A percentile compares a stretch with the other conserved stretches of the same genome.
Evolutionary conservation across 768 basidiomycete species (phyloP).

Genomic region (Hemileccinum rubropunctum): DNA sequence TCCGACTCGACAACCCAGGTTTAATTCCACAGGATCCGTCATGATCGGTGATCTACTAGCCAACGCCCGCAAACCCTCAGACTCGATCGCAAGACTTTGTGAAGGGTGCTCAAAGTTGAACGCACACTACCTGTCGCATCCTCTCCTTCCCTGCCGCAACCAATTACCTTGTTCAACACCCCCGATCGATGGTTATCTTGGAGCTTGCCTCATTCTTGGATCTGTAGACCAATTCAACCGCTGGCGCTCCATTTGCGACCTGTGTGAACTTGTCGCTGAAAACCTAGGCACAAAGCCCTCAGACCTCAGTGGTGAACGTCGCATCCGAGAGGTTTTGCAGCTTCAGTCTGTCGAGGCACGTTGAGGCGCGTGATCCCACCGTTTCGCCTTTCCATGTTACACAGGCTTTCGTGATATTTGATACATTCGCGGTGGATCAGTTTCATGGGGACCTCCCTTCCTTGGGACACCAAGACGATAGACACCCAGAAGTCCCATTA

Average conservation of each 20-base stretch:
- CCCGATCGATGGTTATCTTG: neutral
- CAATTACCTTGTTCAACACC: neutral
- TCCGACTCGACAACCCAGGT: too few relatives aligned
- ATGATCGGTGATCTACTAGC: too few relatives aligned
- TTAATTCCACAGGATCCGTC: too few relatives aligned
- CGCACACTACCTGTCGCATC: neutral
- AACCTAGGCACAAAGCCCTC: slow-evolving; percentile 7
- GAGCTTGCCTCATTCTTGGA: slow-evolving; percentile 1
- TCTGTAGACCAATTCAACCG: slow-evolving; percentile 10
- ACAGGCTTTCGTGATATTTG: slow-evolving; percentile 1
- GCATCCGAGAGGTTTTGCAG: slow-evolving; percentile 3
- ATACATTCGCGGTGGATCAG: neutral
- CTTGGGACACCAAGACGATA: slow-evolving; percentile 7
- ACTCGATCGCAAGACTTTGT: neutral
- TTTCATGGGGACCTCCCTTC: neutral
- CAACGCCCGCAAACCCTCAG: too few relatives aligned
- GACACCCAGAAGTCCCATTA: neutral
- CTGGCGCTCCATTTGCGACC: slow-evolving; percentile 7
- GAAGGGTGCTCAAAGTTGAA: neutral
- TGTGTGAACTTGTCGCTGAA: slow-evolving; percentile 16
- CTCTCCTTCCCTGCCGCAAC: neutral
- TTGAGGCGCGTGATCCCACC: slow-evolving; percentile 1
- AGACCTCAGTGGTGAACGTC: slow-evolving; percentile 5
- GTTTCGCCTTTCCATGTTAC: slow-evolving; percentile 16
- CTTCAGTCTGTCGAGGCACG: slow-evolving; percentile 1